These are phyloP conservation scores for Phytophthora constricta DNA, from an alignment of 352 stramenopile species.

Conservation along the genomic window DNA sequence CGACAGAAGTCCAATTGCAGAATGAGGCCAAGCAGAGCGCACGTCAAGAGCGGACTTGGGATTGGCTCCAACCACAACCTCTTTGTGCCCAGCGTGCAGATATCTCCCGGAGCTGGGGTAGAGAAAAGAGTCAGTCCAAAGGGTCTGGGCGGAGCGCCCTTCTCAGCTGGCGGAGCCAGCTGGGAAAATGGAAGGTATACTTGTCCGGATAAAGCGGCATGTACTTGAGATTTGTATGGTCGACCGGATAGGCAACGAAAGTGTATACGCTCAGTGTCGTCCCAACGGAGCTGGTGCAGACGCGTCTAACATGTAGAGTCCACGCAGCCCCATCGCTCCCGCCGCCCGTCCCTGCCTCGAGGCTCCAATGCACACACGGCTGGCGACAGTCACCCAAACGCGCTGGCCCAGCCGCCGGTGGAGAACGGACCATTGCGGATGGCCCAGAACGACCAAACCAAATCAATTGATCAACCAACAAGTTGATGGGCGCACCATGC, in stretches of 20 bases:
- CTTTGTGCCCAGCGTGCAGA: neutral
- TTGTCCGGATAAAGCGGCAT: neutral
- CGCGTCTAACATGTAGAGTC: conserved; percentile 3
- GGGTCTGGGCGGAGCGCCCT: conserved; percentile 15
- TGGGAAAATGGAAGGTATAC: conserved; percentile 17
- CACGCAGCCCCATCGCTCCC: conserved; percentile 2
- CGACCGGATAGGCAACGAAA: neutral
- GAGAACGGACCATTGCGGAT: neutral
- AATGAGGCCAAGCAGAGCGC: conserved; percentile 21
- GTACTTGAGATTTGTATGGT: neutral
- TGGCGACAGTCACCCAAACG: neutral
- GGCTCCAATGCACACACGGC: neutral
- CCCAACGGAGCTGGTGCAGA: neutral
- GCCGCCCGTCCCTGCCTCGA: neutral
- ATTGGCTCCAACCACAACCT: no score
- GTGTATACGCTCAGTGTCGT: neutral
- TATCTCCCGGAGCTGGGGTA: conserved; percentile 29
- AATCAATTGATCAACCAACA: no score
- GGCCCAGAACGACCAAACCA: no score
- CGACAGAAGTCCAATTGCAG: conserved; percentile 41
- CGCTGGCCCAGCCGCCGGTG: neutral
- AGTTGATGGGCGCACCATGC: no score
- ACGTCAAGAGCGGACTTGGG: neutral
- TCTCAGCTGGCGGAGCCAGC: conserved; percentile 23
- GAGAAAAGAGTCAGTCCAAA: conserved; percentile 35